These are phyloP conservation scores for Nemania sp. DNA, from an alignment of 2,329 filamentous ascomycete genomes.

Conservation along the genomic window DNA sequence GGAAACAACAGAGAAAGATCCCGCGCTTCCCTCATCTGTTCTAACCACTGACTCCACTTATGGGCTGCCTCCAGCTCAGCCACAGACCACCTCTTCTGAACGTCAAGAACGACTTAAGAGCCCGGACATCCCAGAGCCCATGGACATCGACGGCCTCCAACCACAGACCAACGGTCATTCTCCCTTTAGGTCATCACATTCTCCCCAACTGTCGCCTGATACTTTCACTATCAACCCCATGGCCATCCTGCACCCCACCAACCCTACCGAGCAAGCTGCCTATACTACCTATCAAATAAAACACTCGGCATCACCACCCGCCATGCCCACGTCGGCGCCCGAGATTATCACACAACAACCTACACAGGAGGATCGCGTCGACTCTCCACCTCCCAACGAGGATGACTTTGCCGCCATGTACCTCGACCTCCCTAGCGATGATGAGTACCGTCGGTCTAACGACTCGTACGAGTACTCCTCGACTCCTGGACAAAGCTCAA, in stretches of 20 bases:
- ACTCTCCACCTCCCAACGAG: constrained; percentile 18
- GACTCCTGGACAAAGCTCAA: constrained; percentile 38
- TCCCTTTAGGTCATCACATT: constrained; percentile 35
- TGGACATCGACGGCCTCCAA: constrained; percentile 36
- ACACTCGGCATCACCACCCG: constrained; percentile 38
- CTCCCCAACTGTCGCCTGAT: constrained; percentile 35
- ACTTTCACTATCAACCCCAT: constrained; percentile 40
- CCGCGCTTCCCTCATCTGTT: constrained; percentile 36
- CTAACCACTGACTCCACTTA: constrained; percentile 34
- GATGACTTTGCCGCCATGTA: constrained; percentile 33
- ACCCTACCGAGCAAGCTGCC: constrained; percentile 38
- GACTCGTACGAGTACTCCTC: constrained; percentile 38
- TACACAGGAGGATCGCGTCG: constrained; percentile 25
- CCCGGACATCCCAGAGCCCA: constrained; percentile 41
- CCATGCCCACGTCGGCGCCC: constrained; percentile 31
- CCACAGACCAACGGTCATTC: constrained; percentile 29
- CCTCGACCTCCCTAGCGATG: constrained; percentile 37
- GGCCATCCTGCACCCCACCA: constrained; percentile 40
- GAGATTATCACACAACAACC: constrained; percentile 31
- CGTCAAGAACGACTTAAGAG: constrained; percentile 40
- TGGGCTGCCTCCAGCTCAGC: constrained; percentile 39
- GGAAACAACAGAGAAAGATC: constrained; percentile 36
- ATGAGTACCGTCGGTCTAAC: constrained; percentile 35
- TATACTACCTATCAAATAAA: constrained; percentile 41
- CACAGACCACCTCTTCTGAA: constrained; percentile 33